Conservation (phyloP, 805 yeast genomes). For the Yarrowia keelungensis region DNA sequence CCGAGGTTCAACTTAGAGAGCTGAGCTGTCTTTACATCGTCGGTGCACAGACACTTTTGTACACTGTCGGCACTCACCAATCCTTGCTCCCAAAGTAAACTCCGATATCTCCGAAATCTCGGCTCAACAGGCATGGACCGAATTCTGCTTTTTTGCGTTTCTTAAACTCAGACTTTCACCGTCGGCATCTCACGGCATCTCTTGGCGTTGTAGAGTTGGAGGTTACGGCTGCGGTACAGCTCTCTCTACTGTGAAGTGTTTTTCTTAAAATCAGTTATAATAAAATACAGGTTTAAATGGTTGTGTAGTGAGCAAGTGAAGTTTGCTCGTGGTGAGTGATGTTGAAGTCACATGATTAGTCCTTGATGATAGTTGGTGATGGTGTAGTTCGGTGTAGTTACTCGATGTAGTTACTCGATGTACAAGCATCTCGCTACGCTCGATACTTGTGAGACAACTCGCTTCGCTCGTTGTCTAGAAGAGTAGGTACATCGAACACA, state of each 20-base stretch:
- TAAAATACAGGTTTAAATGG: background rate
- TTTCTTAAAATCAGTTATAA: background rate
- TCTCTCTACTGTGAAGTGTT: too few relatives aligned
- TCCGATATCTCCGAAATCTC: constrained; percentile 18
- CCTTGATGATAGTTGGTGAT: too few relatives aligned
- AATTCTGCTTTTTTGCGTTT: background rate
- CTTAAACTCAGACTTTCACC: constrained; percentile 2
- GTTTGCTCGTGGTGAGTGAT: too few relatives aligned
- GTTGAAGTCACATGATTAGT: too few relatives aligned
- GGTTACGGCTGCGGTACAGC: background rate
- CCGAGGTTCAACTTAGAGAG: background rate
- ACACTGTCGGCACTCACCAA: too few relatives aligned
- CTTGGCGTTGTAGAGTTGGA: background rate
- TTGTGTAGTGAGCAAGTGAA: too few relatives aligned
- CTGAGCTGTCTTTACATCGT: too few relatives aligned
- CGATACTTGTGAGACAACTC: too few relatives aligned
- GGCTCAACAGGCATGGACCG: background rate
- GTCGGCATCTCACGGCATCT: background rate
- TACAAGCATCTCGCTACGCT: too few relatives aligned
- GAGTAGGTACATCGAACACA: constrained; percentile 82
- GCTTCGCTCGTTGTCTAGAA: constrained; percentile 53
- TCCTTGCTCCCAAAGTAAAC: background rate
- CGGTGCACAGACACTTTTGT: too few relatives aligned
- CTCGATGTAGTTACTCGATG: too few relatives aligned
- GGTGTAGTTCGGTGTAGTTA: too few relatives aligned